A percentile compares a stretch with the other conserved stretches of the same genome.
These are phyloP conservation scores for Malania oleifera DNA, from an alignment of 164 flowering plant genomes.

Conservation along the genomic window DNA sequence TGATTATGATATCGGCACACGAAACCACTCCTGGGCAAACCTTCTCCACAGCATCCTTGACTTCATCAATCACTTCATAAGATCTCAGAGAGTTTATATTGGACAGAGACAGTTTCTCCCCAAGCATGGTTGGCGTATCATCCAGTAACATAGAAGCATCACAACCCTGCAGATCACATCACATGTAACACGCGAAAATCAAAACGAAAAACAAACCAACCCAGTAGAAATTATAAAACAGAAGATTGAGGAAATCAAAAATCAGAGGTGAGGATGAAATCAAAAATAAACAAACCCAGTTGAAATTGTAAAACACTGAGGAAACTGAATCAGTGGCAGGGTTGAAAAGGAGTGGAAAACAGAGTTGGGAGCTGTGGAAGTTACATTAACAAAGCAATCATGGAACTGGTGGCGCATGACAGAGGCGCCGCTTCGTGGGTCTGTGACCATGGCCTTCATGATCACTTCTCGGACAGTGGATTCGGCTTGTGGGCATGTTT, in stretches of 20 bases:
- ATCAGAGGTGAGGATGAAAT: neutral
- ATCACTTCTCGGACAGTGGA: constrained; percentile 45
- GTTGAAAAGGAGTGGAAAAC: too few species aligned
- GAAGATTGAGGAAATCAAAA: neutral
- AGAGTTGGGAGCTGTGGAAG: neutral
- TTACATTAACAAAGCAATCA: constrained; percentile 91
- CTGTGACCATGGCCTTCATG: constrained; percentile 46
- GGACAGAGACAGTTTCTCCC: constrained; percentile 73
- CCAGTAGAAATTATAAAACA: too few species aligned
- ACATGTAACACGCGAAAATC: neutral
- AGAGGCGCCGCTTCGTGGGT: constrained; percentile 70
- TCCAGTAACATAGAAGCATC: constrained; percentile 89
- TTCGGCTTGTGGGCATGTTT: constrained; percentile 75
- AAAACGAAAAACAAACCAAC: too few species aligned
- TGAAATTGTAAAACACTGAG: too few species aligned
- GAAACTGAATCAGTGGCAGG: neutral
- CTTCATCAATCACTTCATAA: constrained; percentile 73
- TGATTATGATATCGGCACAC: constrained; percentile 90
- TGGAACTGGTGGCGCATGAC: constrained; percentile 97
- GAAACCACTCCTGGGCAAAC: constrained; percentile 75
- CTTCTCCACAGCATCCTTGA: constrained; percentile 61
- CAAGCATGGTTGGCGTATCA: constrained; percentile 79
- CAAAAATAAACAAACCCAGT: neutral
- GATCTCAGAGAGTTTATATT: constrained; percentile 85
- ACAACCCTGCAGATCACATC: constrained; percentile 52